phyloP scores from a whole-genome alignment of 768 basidiomycete genomes.

The Suillus hirtellus region DNA sequence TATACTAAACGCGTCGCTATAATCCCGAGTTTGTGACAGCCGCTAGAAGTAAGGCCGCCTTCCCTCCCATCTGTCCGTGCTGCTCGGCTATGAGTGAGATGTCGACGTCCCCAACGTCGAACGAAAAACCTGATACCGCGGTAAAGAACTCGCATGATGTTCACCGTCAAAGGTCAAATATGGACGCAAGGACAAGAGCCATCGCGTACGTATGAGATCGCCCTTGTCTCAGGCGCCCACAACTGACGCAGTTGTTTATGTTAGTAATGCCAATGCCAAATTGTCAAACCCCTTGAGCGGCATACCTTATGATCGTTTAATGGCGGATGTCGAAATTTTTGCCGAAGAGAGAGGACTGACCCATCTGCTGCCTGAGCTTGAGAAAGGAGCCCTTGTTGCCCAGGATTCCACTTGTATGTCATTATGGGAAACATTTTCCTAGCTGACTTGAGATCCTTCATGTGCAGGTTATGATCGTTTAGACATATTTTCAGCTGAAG shows the following conservation, averaged over 20 bases:
- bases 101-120: conserved; percentile 30
- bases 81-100: background rate
- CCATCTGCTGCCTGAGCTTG: conserved; percentile 47
- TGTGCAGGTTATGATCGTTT: conserved; percentile 39
- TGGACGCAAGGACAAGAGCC: conserved; percentile 19
- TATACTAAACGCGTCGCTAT: background rate
- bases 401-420: conserved; percentile 56
- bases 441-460: conserved; percentile 23
- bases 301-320: conserved; percentile 58
- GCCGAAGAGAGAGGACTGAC: conserved; percentile 42
- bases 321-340: conserved; percentile 63
- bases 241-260: background rate
- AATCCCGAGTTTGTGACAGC: background rate
- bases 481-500: conserved; percentile 44
- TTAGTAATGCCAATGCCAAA: conserved; percentile 40
- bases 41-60: conserved; percentile 23
- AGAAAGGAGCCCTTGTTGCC: conserved; percentile 76
- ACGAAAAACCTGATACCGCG: conserved; percentile 18
- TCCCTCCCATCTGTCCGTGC: background rate
- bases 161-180: conserved; percentile 14
- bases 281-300: conserved; percentile 61
- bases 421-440: conserved; percentile 40
- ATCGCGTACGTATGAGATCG: conserved; percentile 19
- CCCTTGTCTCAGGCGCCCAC: background rate
- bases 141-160: conserved; percentile 5